phyloP scores from a whole-genome alignment of 129 eudicot species.

The Kitagawia praeruptora region DNA sequence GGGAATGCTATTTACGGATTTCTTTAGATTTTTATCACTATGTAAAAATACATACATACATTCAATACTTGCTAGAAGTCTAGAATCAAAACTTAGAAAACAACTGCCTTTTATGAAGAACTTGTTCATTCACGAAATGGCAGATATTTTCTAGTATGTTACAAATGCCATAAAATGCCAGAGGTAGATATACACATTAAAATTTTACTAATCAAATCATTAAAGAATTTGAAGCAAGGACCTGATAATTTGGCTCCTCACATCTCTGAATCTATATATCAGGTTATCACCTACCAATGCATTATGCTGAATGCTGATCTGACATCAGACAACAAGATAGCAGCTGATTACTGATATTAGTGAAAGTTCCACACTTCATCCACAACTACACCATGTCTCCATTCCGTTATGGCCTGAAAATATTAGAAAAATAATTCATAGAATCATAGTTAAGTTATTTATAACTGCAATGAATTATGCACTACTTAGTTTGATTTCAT shows the following conservation, averaged over 20 bases:
- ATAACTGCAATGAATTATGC: neutral
- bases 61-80: neutral
- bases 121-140: constrained; percentile 7
- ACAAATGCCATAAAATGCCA: neutral
- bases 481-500: neutral
- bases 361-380: neutral
- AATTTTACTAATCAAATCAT: constrained; percentile 3
- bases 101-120: neutral
- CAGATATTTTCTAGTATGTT: constrained; percentile 1
- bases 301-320: neutral
- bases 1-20: neutral
- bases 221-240: neutral
- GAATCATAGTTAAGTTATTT: neutral
- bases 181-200: neutral
- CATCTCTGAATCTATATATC: neutral
- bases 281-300: neutral
- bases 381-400: neutral
- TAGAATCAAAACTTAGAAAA: neutral
- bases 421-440: neutral
- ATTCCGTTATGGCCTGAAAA: neutral
- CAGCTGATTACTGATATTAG: neutral
- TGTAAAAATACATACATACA: neutral
- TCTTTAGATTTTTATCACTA: too few species aligned
- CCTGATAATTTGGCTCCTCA: neutral
- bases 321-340: too few species aligned